Percentiles rank a stretch among this genome's conserved stretches.
These are phyloP conservation scores for Hansenula sp. DNA, from an alignment of 1,139 yeast genomes.

Conservation along the genomic window DNA sequence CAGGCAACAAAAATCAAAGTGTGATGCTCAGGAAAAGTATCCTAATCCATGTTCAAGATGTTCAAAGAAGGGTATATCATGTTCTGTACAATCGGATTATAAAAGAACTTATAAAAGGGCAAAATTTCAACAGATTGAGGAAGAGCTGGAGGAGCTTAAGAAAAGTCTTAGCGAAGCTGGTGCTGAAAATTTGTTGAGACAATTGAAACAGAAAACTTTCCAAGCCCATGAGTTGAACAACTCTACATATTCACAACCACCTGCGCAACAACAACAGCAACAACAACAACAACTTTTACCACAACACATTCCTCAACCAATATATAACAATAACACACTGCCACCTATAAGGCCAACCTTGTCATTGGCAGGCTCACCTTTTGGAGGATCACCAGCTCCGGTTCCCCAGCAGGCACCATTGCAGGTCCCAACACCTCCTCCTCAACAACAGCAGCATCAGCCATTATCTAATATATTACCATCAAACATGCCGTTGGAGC, in stretches of 20 bases:
- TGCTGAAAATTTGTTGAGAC: slow-evolving; percentile 41
- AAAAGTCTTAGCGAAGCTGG: slow-evolving; percentile 50
- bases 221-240: slow-evolving; percentile 14
- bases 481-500: not conserved
- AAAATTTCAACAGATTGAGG: slow-evolving; percentile 78
- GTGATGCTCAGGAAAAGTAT: slow-evolving; percentile 76
- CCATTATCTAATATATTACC: not conserved
- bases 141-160: slow-evolving; percentile 68
- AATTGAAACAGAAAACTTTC: slow-evolving; percentile 14
- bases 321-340: not conserved
- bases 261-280: slow-evolving; percentile 5
- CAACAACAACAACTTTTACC: slow-evolving; percentile 7
- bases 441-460: not conserved
- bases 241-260: not conserved
- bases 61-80: slow-evolving; percentile 58
- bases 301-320: slow-evolving; percentile 6
- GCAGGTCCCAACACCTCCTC: not conserved
- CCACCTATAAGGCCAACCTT: not conserved
- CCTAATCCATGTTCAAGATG: slow-evolving; percentile 89
- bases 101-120: slow-evolving; percentile 88
- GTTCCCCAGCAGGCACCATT: not conserved
- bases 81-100: slow-evolving; percentile 75
- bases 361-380: not conserved
- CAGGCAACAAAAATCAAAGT: slow-evolving; percentile 87
- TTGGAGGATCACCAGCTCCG: not conserved